Evolutionary conservation across 2,329 filamentous ascomycete genomes (phyloP), one percentile per base, ranked within the genome.

Genomic region (Eutypella sp.): DNA sequence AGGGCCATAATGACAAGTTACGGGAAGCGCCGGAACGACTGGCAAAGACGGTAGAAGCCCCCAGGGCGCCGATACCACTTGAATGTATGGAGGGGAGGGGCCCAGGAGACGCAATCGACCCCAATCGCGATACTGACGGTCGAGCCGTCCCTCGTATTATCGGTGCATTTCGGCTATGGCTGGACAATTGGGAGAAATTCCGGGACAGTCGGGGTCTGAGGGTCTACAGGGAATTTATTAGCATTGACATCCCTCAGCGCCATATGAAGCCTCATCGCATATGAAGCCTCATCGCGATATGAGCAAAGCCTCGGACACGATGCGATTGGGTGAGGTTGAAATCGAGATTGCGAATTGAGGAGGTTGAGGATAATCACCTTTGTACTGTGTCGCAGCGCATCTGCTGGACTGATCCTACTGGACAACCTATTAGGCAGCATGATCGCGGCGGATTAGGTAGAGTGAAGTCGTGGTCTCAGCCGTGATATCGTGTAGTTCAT

Each of bases 391-490:
- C 67, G 61, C 57, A 70, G 57, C 57, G 65, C 67, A 53, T 72
- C 62, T 52, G 70, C 65, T 44, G 70, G 68, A 58, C 65, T 63
- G 47, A 71, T 67, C 64, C 36, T 19, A 24, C 68, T 72, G 50
- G 71, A 66, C 45, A 80, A 57, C 71, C 72, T 72, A 54, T 74
- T 74, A 59, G 74, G 73, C 60, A 82, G 67, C 78, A 82, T 82
- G 55, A 58, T 43, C 47, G 40, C 45, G 50, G 38, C 48, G 44
- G 43, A 29, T 46, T 42, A 43, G 42, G 44, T 49, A 13, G 20
- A 29, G 13, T 29, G 7, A 13, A 24, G 38, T 20, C 20, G 19
- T 23, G 38, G 15, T 13, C 7, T 15, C 5, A 33, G 5, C 29
- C 29, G n/a, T n/a, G n/a, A n/a, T n/a, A n/a, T n/a, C n/a, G n/a